These are phyloP conservation scores for Aspergillus nanangensis DNA, from an alignment of 495 filamentous ascomycete species.

Conservation along the genomic window DNA sequence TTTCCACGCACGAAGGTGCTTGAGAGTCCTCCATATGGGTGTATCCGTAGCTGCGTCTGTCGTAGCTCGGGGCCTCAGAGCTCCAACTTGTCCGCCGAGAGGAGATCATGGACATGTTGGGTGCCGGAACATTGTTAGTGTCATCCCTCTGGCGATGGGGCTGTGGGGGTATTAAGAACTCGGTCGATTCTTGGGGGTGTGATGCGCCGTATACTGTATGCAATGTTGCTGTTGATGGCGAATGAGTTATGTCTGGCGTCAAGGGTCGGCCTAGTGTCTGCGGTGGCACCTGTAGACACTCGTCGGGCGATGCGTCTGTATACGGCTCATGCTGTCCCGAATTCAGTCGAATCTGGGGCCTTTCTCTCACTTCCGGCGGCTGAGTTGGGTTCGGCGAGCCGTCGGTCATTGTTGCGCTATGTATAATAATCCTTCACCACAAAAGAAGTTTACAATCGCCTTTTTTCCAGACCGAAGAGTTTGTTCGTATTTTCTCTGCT, in stretches of 20 bases:
- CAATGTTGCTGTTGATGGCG: constrained; percentile 13
- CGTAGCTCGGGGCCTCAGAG: constrained; percentile 51
- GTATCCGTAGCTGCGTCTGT: constrained; percentile 40
- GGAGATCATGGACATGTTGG: constrained; percentile 39
- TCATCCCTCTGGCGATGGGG: constrained; percentile 43
- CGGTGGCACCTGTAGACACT: neutral
- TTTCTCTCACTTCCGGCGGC: neutral
- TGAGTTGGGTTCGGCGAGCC: neutral
- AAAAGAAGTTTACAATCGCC: neutral
- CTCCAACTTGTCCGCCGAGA: constrained; percentile 57
- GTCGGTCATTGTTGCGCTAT: constrained; percentile 6
- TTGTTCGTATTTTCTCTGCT: no score
- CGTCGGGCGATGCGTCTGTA: constrained; percentile 17
- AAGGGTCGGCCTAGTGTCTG: constrained; percentile 9
- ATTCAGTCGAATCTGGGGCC: constrained; percentile 53
- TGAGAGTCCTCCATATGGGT: constrained; percentile 52
- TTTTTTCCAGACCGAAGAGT: no score
- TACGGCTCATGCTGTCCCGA: constrained; percentile 52
- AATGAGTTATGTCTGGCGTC: constrained; percentile 9
- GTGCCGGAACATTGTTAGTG: constrained; percentile 34
- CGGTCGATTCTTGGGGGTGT: constrained; percentile 47
- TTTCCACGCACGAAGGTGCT: constrained; percentile 55
- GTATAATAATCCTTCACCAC: neutral
- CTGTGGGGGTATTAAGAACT: constrained; percentile 56
- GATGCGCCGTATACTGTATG: constrained; percentile 20